Evolutionary conservation across 768 basidiomycete genomes (phyloP).

Genomic region (Suillus discolor): DNA sequence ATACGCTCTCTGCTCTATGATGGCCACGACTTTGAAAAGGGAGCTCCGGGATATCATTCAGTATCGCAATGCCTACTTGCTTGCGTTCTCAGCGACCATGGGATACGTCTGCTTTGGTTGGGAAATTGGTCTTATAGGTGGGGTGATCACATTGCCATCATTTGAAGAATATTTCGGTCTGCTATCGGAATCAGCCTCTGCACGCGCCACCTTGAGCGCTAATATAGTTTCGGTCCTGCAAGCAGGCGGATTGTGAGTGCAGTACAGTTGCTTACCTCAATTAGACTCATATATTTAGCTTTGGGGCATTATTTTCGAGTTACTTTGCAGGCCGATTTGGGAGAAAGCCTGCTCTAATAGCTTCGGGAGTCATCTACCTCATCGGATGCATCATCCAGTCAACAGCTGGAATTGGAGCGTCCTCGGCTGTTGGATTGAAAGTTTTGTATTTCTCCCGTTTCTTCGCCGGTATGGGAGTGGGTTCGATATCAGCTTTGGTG

Average conservation of each 20-base stretch:
- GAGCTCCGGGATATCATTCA: slow-evolving; percentile 24
- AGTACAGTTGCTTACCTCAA: not conserved
- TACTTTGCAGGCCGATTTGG: slow-evolving; percentile 37
- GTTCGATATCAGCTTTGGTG: slow-evolving; percentile 36
- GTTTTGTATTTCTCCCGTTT: slow-evolving; percentile 42
- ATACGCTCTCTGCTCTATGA: slow-evolving; percentile 5
- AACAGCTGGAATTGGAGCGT: slow-evolving; percentile 34
- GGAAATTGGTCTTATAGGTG: slow-evolving; percentile 41
- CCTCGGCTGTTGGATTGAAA: slow-evolving; percentile 26
- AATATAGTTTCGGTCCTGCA: slow-evolving; percentile 42
- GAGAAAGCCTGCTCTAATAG: slow-evolving; percentile 35
- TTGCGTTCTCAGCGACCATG: slow-evolving; percentile 36
- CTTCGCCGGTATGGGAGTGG: slow-evolving; percentile 51
- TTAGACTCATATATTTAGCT: slow-evolving; percentile 14
- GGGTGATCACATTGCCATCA: slow-evolving; percentile 37
- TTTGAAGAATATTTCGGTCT: slow-evolving; percentile 39
- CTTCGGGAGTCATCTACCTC: slow-evolving; percentile 34
- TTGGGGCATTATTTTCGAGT: slow-evolving; percentile 31
- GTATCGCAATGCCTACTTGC: slow-evolving; percentile 37
- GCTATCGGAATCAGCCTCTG: slow-evolving; percentile 24
- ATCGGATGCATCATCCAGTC: slow-evolving; percentile 38
- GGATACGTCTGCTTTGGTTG: slow-evolving; percentile 39
- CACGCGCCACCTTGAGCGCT: slow-evolving; percentile 32
- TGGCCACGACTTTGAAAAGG: slow-evolving; percentile 22
- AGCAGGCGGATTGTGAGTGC: slow-evolving; percentile 36